phyloP scores from a whole-genome alignment of 1,284 basidiomycete species.

The Clitocybe nebularis region DNA sequence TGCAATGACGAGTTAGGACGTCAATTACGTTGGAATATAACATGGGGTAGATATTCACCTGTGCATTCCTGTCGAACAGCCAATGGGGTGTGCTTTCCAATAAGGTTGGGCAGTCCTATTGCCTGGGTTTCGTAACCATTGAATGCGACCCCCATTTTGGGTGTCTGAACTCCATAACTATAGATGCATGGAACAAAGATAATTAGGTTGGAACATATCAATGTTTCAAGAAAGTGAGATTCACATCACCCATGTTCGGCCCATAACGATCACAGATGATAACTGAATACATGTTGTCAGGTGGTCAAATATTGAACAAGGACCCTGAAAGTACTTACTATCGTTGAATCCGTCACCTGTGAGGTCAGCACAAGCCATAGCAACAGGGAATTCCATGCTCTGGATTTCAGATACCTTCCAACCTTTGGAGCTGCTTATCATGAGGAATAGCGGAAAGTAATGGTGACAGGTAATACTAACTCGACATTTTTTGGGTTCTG shows the following conservation, averaged over 20 bases:
- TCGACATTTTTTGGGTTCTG: conserved; percentile 19
- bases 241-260: conserved; percentile 23
- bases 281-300: conserved; percentile 15
- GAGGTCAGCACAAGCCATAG: conserved; percentile 23
- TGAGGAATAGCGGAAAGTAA: neutral
- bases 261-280: conserved; percentile 28
- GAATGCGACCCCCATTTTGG: neutral
- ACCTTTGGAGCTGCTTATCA: conserved; percentile 4
- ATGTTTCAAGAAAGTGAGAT: neutral
- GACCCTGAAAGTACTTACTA: conserved; percentile 12
- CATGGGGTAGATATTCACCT: neutral
- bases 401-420: conserved; percentile 19
- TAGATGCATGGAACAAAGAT: neutral
- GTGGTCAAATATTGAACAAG: neutral
- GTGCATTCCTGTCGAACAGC: neutral
- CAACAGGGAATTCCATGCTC: conserved; percentile 23
- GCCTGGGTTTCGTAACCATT: neutral
- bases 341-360: conserved; percentile 26
- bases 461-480: conserved; percentile 4
- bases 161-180: neutral
- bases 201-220: neutral
- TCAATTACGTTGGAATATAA: neutral
- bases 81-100: neutral
- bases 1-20: too few relatives aligned
- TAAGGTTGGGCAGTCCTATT: neutral